Evolutionary conservation across 2,329 filamentous ascomycete species (phyloP).

Genomic region (Cladobotryum mycophilum): DNA sequence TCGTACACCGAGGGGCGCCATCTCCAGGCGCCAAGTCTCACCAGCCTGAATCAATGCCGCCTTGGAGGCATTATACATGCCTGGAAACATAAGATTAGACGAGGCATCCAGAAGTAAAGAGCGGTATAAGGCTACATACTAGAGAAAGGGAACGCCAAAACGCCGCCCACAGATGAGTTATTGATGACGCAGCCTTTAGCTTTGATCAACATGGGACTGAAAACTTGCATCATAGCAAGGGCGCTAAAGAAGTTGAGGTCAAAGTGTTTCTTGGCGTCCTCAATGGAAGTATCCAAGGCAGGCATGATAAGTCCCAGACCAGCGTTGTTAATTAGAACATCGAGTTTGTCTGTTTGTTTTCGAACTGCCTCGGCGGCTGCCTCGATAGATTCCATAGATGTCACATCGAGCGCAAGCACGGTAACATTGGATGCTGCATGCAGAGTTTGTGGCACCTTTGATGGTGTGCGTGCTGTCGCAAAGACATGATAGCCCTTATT

Average conservation of each 20-base stretch:
- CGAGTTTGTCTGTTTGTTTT: conserved; percentile 18
- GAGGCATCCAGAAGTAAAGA: too few species aligned
- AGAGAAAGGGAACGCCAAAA: background rate
- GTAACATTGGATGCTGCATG: conserved; percentile 16
- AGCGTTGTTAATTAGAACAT: conserved; percentile 25
- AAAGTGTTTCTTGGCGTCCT: conserved; percentile 12
- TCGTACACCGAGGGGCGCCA: conserved; percentile 21
- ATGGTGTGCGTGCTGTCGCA: conserved; percentile 22
- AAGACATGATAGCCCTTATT: conserved; percentile 22
- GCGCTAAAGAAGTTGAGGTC: conserved; percentile 36
- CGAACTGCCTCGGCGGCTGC: conserved; percentile 12
- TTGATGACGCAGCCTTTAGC: conserved; percentile 22
- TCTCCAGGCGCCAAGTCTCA: conserved; percentile 20
- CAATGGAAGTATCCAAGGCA: conserved; percentile 19
- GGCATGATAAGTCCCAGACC: conserved; percentile 16
- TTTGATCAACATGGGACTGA: conserved; percentile 24
- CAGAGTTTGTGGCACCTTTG: conserved; percentile 17
- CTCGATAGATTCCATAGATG: conserved; percentile 16
- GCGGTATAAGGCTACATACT: background rate
- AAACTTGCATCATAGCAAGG: conserved; percentile 32
- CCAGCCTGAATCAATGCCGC: conserved; percentile 16
- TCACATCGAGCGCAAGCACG: conserved; percentile 19
- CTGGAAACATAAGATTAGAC: conserved; percentile 5
- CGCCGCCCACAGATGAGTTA: conserved; percentile 1
- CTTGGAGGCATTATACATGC: conserved; percentile 21